Evolutionary conservation across 2,329 filamentous ascomycete species (phyloP).

Genomic region (Aspergillus pseudoviridinutans): DNA sequence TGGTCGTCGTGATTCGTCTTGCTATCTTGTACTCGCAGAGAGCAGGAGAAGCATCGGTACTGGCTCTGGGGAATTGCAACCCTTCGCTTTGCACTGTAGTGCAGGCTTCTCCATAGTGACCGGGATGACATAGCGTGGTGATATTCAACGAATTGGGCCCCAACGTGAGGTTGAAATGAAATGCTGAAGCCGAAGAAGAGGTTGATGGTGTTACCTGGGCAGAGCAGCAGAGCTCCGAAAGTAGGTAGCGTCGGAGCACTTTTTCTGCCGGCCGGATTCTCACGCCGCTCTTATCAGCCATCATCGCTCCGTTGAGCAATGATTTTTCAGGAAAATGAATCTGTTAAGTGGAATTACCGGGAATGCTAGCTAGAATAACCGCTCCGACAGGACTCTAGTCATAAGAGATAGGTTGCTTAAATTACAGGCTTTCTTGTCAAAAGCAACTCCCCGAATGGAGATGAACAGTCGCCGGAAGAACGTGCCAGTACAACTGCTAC

Average conservation of each 20-base stretch:
- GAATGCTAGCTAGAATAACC: neutral
- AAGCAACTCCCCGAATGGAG: neutral
- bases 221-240: neutral
- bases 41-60: conserved; percentile 52
- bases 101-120: conserved; percentile 35
- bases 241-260: neutral
- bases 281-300: neutral
- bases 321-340: neutral
- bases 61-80: conserved; percentile 23
- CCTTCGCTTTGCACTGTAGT: conserved; percentile 31
- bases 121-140: conserved; percentile 29
- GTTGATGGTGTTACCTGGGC: neutral
- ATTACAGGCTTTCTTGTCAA: neutral
- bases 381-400: neutral
- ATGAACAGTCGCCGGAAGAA: too few relatives aligned
- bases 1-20: conserved; percentile 45
- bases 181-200: neutral
- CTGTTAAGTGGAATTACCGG: neutral
- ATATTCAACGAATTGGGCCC: neutral
- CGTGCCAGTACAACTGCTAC: too few relatives aligned
- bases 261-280: conserved; percentile 4
- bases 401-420: neutral
- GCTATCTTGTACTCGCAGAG: conserved; percentile 37
- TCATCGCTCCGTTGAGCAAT: neutral
- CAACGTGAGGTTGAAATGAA: neutral